Base-by-base conservation (phyloP, 257 asterid species). In the Solanum lycopersicoides region DNA sequence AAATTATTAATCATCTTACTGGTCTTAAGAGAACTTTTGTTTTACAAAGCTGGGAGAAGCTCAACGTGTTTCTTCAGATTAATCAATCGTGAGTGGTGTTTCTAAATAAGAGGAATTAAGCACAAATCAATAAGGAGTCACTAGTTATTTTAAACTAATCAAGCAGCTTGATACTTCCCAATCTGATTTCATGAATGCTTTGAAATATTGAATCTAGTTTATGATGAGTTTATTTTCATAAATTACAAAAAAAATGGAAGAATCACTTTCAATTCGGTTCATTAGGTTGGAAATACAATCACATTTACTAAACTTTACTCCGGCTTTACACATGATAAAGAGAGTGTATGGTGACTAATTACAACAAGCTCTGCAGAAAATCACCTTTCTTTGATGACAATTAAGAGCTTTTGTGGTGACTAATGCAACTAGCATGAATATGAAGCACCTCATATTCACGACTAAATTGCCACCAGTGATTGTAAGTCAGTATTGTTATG, bases 401-500 rank as follows among this genome's bases (percentile, higher is more conserved):
- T 34, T 28, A 68, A 85, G 68, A n/a, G 82, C 18, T 63, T 65
- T 71, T 42, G 32, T 50, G 14, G 68, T 10, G 80, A 65, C 20
- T 5, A 28, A 84, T 35, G 39, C 87, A 84, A 25, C 14, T 32
- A 56, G 30, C 4, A 53, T 83, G 86, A 76, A 32, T 50, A 50
- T 50, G 32, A 82, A 28, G 69, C 69, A 82, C 69, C 69, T 82
- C 85, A 50, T 50, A 80, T 80, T 80, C 30, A 30, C 12, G 5
- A n/a, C 68, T 1, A 47, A 45, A 80, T 30, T 80, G 18, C 85
- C 85, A 5, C 6, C 50, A 82, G 83, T 86, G 87, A 74, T 37
- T 86, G 44, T 77, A 71, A 85, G 25, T 73, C 83, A 53, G 74
- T 73, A 80, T 59, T 75, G 91, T 66, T 85, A 85, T 86, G 77